phyloP scores from a whole-genome alignment of 768 basidiomycete species.

The Exsudoporus frostii region DNA sequence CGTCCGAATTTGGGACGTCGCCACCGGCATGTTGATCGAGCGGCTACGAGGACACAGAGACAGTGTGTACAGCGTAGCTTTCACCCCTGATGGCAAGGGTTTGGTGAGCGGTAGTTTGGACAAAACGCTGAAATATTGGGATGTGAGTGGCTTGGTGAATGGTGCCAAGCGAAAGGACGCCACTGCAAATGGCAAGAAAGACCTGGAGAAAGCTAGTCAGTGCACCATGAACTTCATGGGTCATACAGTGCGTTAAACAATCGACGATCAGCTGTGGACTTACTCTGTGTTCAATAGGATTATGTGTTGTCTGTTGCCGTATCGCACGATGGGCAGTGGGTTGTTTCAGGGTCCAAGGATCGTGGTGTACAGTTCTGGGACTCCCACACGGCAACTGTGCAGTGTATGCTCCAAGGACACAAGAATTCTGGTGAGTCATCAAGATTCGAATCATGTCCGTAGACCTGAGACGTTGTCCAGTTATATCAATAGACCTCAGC shows the following conservation, averaged over 20 bases:
- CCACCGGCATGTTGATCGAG: constrained; percentile 63
- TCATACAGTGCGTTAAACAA: constrained; percentile 62
- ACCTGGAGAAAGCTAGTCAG: constrained; percentile 45
- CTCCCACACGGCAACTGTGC: constrained; percentile 70
- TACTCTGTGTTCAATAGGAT: constrained; percentile 40
- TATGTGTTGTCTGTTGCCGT: constrained; percentile 76
- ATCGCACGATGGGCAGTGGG: constrained; percentile 90
- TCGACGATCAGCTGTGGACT: not conserved
- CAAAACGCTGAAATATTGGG: constrained; percentile 87
- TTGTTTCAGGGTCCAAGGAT: constrained; percentile 95
- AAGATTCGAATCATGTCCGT: not conserved
- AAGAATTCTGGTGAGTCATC: constrained; percentile 61
- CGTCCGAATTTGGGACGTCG: constrained; percentile 79
- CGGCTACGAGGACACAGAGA: constrained; percentile 76
- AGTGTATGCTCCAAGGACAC: constrained; percentile 85
- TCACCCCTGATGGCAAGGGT: constrained; percentile 86
- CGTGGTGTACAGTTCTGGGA: constrained; percentile 96
- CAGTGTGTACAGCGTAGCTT: constrained; percentile 86
- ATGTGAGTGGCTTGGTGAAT: constrained; percentile 45
- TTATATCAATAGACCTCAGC: constrained; percentile 71
- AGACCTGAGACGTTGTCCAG: constrained; percentile 32
- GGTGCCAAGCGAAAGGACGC: constrained; percentile 32
- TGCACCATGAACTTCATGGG: constrained; percentile 87
- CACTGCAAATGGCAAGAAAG: constrained; percentile 45
- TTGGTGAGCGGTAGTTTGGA: constrained; percentile 91